Evolutionary conservation across 2,329 filamentous ascomycete genomes (phyloP).

Genomic region (Leptographium galeiforme): DNA sequence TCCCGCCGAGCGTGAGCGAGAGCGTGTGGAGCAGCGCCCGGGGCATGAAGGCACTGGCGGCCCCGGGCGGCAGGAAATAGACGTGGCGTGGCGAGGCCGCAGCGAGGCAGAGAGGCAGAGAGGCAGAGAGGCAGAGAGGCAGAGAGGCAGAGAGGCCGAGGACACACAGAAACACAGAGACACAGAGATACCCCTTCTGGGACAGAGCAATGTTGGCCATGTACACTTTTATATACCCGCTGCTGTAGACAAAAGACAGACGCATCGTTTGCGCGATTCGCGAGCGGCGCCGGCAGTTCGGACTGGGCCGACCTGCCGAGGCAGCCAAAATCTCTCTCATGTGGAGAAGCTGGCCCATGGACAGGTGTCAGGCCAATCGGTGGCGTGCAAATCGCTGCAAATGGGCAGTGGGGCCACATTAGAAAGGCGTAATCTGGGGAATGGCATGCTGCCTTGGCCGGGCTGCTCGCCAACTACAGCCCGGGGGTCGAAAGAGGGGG

Average conservation of each 20-base stretch:
- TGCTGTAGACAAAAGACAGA: too few relatives aligned
- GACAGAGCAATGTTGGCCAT: too few relatives aligned
- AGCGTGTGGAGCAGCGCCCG: conserved; percentile 64
- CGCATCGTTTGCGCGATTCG: too few relatives aligned
- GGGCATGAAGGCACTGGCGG: conserved; percentile 22
- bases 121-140: not conserved
- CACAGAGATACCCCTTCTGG: not conserved
- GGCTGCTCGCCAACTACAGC: too few relatives aligned
- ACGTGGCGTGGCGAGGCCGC: not conserved
- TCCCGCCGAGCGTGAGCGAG: conserved; percentile 55
- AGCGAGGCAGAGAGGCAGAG: not conserved
- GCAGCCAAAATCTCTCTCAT: not conserved
- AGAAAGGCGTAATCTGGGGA: too few relatives aligned
- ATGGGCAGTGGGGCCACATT: not conserved
- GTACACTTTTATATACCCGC: too few relatives aligned
- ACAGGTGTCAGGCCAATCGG: not conserved
- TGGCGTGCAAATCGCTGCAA: not conserved
- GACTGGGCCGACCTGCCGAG: not conserved
- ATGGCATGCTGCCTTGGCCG: too few relatives aligned
- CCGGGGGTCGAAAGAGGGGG: too few relatives aligned
- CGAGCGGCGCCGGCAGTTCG: too few relatives aligned
- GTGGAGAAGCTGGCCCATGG: not conserved
- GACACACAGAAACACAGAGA: too few relatives aligned
- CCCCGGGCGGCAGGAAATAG: not conserved
- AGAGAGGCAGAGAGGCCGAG: too few relatives aligned